Base-by-base conservation (phyloP, 148 eudicot genomes). In the Vaccinium macrocarpon region DNA sequence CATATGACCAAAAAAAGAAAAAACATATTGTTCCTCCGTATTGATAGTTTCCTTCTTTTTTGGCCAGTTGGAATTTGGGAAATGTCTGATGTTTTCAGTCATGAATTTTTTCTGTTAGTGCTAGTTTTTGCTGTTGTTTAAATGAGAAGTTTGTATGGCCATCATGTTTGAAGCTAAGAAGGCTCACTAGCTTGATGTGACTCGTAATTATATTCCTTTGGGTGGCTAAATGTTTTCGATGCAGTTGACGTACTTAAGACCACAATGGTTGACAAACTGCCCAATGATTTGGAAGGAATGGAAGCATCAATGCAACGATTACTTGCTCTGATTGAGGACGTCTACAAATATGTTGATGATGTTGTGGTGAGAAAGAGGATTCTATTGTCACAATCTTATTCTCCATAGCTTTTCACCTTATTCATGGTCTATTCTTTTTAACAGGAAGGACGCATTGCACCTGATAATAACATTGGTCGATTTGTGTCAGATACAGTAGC, bases 171-270 rank as follows among this genome's bases (percentile, higher is more conserved):
- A 82, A 64, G 46, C 23, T 66, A n/a, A 53, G 23, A n/a, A 64
- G 51, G 3, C 38, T 64, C 21, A 18, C 42, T 81, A 48, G 62
- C 15, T 82, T 19, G 76, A 51, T 19, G 62, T 29, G 29, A n/a
- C 50, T 76, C 21, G 29, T n/a, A 55, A 11, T 85, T 13, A 3
- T 23, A 52, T 61, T 51, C 50, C 32, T 83, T 49, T 83, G 27
- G 70, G 29, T 29, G 48, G 46, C 1, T 27, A 10, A 79, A 1
- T 29, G 27, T 59, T 6, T 15, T 49, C 53, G 38, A 10, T 89
- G 87, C 88, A 97, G 99, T 91, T 90, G 98, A 95, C 82, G 92
- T 97, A 74, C 90, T 97, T 82, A 97, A 97, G 92, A 86, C 94
- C 61, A 95, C 96, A 25, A 62, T 84, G 87, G 95, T 93, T 46